Base-by-base conservation (phyloP, 164 flowering plant genomes). In the Cinnamomum micranthum region DNA sequence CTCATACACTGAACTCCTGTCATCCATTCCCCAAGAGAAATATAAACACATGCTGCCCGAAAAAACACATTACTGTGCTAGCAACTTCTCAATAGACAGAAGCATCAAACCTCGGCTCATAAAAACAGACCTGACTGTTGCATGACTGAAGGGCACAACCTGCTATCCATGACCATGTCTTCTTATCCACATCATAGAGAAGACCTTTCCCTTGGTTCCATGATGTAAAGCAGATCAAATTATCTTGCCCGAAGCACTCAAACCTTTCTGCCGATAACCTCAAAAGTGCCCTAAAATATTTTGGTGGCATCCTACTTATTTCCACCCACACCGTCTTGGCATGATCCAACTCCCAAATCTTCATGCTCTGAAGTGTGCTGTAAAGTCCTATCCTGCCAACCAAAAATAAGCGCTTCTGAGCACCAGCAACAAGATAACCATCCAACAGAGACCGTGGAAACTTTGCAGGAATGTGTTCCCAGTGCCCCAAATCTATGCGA, bases 121-220 rank as follows among this genome's bases (percentile, higher is more conserved):
- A 95, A 80, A 93, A 95, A 69, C 92, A 91, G 51, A 88, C 91
- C 77, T 95, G 98, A 80, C 94, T 91, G 82, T 91, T 94, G 75
- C 83, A 90, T 28, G 98, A 88, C 81, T 90, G 97, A 76, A 93
- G 91, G 72, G 94, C 91, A 80, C 97, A 94, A 24, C 98, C 98
- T 76, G 88, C 90, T 82, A 93, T 95, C 97, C 97, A 93, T 66
- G 98, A 91, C 99, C 99, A 95, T 3, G 77, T 83, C 76, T 90
- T 91, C 80, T 89, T 93, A 77, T 91, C 94, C 65, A 91, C 91
- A 77, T 95, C 97, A 82, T 86, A 93, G 2, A 93, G 87, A 65
- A 95, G 91, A 31, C 97, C 92, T 80, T 87, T 95, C 60, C 98
- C 99, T 83, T 93, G 98, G 79, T 93, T 95, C 98, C 99, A 95